Conservation (phyloP, 345 rosid species). For the Hevea brasiliensis region DNA sequence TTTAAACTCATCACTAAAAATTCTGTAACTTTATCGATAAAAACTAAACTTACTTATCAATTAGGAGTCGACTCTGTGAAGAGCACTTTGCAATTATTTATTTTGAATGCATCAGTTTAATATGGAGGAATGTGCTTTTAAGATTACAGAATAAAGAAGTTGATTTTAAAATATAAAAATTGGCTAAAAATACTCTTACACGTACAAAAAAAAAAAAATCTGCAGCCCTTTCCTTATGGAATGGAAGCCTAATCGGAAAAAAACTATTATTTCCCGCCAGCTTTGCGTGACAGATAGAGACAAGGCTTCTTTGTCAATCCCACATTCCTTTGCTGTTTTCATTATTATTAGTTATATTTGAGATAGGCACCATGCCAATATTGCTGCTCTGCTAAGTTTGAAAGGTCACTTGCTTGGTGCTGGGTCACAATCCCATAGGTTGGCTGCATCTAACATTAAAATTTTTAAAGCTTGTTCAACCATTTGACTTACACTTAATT, state of each 20-base stretch:
- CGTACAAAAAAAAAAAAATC: no score
- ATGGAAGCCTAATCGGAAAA: not conserved
- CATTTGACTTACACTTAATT: not conserved
- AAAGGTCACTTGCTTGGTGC: constrained; percentile 11
- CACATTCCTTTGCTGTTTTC: not conserved
- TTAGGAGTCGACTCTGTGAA: no score
- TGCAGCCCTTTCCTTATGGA: not conserved
- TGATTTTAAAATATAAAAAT: no score
- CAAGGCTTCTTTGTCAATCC: constrained; percentile 4
- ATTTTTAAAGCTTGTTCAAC: not conserved
- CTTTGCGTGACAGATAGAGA: constrained; percentile 3
- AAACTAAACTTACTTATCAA: no score
- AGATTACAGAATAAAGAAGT: no score
- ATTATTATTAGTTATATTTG: not conserved
- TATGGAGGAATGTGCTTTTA: no score
- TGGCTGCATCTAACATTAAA: not conserved
- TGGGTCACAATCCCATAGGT: constrained; percentile 19
- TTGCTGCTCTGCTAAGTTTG: not conserved
- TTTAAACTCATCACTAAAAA: no score
- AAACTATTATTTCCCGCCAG: constrained; percentile 1
- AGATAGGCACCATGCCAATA: not conserved
- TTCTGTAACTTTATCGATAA: no score
- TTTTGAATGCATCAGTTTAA: no score
- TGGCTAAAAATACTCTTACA: no score
- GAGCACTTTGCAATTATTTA: no score